Percentiles rank a stretch among this genome's conserved stretches.
phyloP scores from a whole-genome alignment of 768 basidiomycete species.

The Pleurotus pulmonarius region DNA sequence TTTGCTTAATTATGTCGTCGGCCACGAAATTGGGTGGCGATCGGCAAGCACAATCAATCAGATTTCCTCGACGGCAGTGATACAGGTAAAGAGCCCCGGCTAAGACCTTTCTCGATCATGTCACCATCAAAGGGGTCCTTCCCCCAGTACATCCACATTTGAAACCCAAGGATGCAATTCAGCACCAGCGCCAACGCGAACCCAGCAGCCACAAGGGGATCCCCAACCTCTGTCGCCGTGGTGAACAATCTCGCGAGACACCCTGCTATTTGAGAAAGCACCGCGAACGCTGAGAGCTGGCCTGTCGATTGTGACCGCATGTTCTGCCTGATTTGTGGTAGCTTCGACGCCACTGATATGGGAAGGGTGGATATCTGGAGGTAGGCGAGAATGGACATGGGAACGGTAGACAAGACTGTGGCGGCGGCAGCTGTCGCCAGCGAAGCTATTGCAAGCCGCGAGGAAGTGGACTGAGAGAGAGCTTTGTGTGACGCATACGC shows the following conservation, averaged over 20 bases:
- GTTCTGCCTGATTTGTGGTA: slow-evolving; percentile 92
- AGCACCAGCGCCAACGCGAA: slow-evolving; percentile 80
- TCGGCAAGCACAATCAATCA: too few relatives aligned
- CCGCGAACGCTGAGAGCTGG: slow-evolving; percentile 91
- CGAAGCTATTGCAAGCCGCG: slow-evolving; percentile 27
- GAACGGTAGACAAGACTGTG: slow-evolving; percentile 40
- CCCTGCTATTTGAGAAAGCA: slow-evolving; percentile 81
- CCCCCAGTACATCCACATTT: slow-evolving; percentile 86
- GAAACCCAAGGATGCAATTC: slow-evolving; percentile 79
- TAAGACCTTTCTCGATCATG: too few relatives aligned
- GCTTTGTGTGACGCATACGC: slow-evolving; percentile 44
- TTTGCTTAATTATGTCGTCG: too few relatives aligned
- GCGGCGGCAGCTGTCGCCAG: slow-evolving; percentile 23
- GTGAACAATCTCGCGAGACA: slow-evolving; percentile 96
- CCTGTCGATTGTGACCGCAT: slow-evolving; percentile 74
- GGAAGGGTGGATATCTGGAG: slow-evolving; percentile 88
- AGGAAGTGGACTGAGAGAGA: slow-evolving; percentile 1
- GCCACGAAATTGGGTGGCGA: too few relatives aligned
- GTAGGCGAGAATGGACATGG: slow-evolving; percentile 50
- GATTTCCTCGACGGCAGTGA: too few relatives aligned
- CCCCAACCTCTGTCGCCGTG: slow-evolving; percentile 85
- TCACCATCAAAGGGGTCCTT: slow-evolving; percentile 21
- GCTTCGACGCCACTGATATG: slow-evolving; percentile 86
- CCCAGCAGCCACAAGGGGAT: slow-evolving; percentile 74
- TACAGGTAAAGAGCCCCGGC: too few relatives aligned